Base-by-base conservation (phyloP, 2,329 filamentous ascomycete genomes). In the Neonectria hederae region DNA sequence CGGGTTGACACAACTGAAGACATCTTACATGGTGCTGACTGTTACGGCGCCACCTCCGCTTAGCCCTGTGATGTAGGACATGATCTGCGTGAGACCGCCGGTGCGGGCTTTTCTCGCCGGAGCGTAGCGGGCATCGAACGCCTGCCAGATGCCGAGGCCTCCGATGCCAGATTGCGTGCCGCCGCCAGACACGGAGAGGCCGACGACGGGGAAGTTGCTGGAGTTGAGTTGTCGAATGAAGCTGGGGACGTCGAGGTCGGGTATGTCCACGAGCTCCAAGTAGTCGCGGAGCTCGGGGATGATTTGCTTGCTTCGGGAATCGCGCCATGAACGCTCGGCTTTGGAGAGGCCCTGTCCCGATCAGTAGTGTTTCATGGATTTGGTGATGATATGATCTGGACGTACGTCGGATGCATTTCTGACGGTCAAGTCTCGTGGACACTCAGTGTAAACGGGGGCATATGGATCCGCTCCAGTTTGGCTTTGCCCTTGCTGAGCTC, bases 151-250 rank as follows among this genome's bases (percentile, higher is more conserved):
- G 0, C 74, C 74, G 0, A 76, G 28, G 0, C 74, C 74, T 3
- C 74, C 74, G 9, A 76, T 45, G 2, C 74, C 74, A 17, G 74
- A 75, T 45, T 76, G 74, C 0, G 74, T 74, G 0, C 72, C 74
- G 30, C 73, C 74, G 0, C 74, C 74, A 0, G 74, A 76, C 10
- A 76, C 55, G 1, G 74, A 67, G 7, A 75, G 59, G 0, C 72
- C 74, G 13, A 76, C 54, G 1, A 75, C 32, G 1, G 74, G 72
- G 0, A 69, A 58, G 22, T 61, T 66, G 1, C 32, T 67, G 4
- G 22, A 35, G 22, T 72, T 72, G 10, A 76, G 63, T 8, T 63
- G 66, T 10, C 65, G 46, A 1, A 75, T 62, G 11, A 71, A 76
- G 19, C 56, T 46, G 0, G 54, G 30, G 0, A 76, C 59, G 19